Conservation (phyloP, 805 yeast species). For the Candida endomychidarum region DNA sequence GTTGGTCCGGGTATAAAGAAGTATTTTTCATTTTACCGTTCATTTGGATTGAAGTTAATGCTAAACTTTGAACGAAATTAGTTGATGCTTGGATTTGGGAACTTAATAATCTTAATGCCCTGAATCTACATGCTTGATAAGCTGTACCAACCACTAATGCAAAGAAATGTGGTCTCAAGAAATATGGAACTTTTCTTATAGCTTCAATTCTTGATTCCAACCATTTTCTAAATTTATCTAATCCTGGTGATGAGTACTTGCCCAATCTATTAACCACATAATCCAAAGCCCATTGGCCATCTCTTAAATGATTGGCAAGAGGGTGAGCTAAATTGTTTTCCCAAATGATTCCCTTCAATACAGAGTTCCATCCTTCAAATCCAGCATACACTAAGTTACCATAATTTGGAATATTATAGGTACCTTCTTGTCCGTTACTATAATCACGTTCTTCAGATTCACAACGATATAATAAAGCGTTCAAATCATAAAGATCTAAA, state of each 20-base stretch:
- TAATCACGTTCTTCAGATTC: constrained; percentile 88
- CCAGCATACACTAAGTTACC: constrained; percentile 87
- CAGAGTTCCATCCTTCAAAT: constrained; percentile 86
- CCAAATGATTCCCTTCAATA: constrained; percentile 59
- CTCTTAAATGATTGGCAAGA: constrained; percentile 72
- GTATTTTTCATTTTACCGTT: constrained; percentile 71
- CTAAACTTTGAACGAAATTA: constrained; percentile 73
- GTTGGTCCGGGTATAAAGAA: constrained; percentile 63
- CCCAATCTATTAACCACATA: constrained; percentile 62
- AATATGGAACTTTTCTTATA: constrained; percentile 69
- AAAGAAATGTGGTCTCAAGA: constrained; percentile 83
- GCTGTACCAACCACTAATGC: constrained; percentile 78
- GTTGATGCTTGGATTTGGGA: constrained; percentile 58
- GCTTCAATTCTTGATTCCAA: constrained; percentile 60
- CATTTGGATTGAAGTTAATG: constrained; percentile 86
- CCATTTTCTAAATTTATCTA: constrained; percentile 67
- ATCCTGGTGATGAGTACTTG: constrained; percentile 52
- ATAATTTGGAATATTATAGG: constrained; percentile 68
- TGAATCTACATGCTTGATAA: constrained; percentile 75
- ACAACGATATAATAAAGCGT: constrained; percentile 70
- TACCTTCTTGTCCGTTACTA: constrained; percentile 69
- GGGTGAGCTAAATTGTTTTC: constrained; percentile 83
- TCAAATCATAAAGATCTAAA: constrained; percentile 66
- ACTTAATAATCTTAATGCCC: constrained; percentile 60
- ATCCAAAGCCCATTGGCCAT: constrained; percentile 89